These are phyloP conservation scores for Albatrellus ellisii DNA, from an alignment of 768 basidiomycete species.

Conservation along the genomic window DNA sequence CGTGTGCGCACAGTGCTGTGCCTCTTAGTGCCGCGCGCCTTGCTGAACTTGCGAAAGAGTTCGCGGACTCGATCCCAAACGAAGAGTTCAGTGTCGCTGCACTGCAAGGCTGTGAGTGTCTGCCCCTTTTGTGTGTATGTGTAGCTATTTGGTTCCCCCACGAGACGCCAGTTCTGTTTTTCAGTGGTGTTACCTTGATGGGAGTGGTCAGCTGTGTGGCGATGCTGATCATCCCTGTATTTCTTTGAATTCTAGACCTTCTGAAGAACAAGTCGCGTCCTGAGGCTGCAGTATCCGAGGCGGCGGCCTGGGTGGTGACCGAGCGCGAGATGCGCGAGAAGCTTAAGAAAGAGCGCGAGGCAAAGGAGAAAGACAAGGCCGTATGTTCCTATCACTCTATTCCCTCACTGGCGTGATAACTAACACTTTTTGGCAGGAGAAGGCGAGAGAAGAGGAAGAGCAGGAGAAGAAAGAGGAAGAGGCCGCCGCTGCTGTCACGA, in stretches of 20 bases:
- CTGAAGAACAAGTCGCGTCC: slow-evolving; percentile 79
- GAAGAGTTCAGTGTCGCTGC: slow-evolving; percentile 84
- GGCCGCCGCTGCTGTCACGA: slow-evolving; percentile 32
- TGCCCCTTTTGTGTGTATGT: slow-evolving; percentile 8
- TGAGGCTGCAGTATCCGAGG: slow-evolving; percentile 56
- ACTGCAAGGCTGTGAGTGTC: slow-evolving; percentile 74
- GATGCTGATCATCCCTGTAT: slow-evolving; percentile 12
- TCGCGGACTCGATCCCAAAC: slow-evolving; percentile 74
- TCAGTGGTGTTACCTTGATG: slow-evolving; percentile 6
- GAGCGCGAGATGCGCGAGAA: slow-evolving; percentile 70
- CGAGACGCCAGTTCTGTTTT: slow-evolving; percentile 7
- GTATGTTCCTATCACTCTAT: slow-evolving; percentile 36
- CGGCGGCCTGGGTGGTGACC: slow-evolving; percentile 55
- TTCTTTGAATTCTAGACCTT: slow-evolving; percentile 43
- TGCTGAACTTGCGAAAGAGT: slow-evolving; percentile 56
- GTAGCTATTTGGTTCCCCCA: slow-evolving; percentile 14
- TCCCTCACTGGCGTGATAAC: slow-evolving; percentile 6
- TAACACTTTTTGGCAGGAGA: slow-evolving; percentile 3
- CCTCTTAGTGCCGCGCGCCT: slow-evolving; percentile 55
- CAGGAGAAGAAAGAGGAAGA: slow-evolving; percentile 54
- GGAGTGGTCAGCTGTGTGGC: slow-evolving; percentile 13
- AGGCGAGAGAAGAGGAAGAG: slow-evolving; percentile 47
- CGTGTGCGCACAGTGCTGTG: slow-evolving; percentile 47
- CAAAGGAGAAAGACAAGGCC: slow-evolving; percentile 52
- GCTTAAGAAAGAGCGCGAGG: slow-evolving; percentile 62